Base-by-base conservation (phyloP, 2,329 filamentous ascomycete genomes). In the Colletotrichum navitas region DNA sequence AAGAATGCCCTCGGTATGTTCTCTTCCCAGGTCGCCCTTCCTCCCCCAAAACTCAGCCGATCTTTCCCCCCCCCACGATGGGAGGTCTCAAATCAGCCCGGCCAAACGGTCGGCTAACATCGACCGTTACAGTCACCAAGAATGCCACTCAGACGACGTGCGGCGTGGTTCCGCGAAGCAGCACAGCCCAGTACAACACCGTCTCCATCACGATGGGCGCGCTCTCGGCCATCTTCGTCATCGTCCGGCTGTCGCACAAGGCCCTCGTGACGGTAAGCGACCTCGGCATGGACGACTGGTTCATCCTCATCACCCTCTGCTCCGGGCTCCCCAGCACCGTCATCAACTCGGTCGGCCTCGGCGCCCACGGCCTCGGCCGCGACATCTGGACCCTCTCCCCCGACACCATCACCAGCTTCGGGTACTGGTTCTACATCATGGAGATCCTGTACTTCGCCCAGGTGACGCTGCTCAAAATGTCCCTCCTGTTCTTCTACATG, bases 401-500 rank as follows among this genome's bases (percentile, higher is more conserved):
- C 0, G 76, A 80, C 0, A 74, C 81, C 21, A 82, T 89, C 56
- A 85, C 82, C 36, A 76, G 76, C 0, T 85, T 89, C 36, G 76
- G 81, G 10, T 78, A 80, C 34, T 82, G 78, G 74, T 83, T 87
- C 32, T 87, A 84, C 74, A 75, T 81, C 70, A 79, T 81, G 74
- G 82, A 83, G 36, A 73, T 80, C 8, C 62, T 86, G 29, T 88
- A 89, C 76, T 87, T 88, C 74, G 63, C 78, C 3, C 78, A 84
- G 21, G 76, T 87, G 16, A 78, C 83, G 1, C 77, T 87, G 34
- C 80, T 86, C 21, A 88, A 89, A 73, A 76, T 87, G 5, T 83
- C 87, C 0, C 80, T 90, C 32, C 78, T 90, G 1, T 81, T 86
- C 75, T 88, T 90, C 77, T 89, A 88, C 74, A 78, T 87, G 6